Evolutionary conservation across 2,329 filamentous ascomycete species (phyloP).

Genomic region (Colletotrichum cordylinicola): DNA sequence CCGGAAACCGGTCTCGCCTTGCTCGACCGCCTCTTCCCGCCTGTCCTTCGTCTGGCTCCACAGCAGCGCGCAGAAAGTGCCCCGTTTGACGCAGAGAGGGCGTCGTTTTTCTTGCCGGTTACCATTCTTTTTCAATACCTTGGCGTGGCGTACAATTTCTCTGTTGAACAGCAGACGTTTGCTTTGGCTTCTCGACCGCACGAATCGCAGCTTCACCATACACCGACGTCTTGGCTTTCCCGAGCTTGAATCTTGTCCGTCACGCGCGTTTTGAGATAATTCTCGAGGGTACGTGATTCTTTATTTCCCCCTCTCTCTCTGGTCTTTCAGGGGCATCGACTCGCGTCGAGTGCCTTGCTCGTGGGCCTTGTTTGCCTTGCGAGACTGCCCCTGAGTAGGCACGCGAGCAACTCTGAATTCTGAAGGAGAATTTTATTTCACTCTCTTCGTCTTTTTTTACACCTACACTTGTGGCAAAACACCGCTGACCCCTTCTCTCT

Average conservation of each 20-base stretch:
- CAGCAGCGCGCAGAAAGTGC: background rate
- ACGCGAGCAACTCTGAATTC: too few relatives aligned
- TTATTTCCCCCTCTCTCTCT: too few relatives aligned
- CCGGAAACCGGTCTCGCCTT: background rate
- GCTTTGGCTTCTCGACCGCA: background rate
- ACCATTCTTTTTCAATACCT: rapidly evolving
- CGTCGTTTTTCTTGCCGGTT: background rate
- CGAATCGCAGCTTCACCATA: too few relatives aligned
- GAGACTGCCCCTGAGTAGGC: too few relatives aligned
- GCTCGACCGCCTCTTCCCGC: background rate
- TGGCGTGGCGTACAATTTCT: background rate
- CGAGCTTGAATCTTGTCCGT: background rate
- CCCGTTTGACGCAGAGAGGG: background rate
- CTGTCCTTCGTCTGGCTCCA: background rate
- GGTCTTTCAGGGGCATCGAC: too few relatives aligned
- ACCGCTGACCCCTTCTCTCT: too few relatives aligned
- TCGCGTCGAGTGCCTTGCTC: too few relatives aligned
- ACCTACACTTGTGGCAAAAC: too few relatives aligned
- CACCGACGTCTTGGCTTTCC: too few relatives aligned
- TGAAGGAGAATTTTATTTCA: too few relatives aligned
- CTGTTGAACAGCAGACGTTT: rapidly evolving
- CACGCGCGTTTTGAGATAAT: background rate
- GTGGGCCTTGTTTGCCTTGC: too few relatives aligned
- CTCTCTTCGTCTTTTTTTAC: too few relatives aligned
- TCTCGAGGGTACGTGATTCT: background rate